Conservation (phyloP, 1,284 basidiomycete genomes). For the Termitomyces sp. region DNA sequence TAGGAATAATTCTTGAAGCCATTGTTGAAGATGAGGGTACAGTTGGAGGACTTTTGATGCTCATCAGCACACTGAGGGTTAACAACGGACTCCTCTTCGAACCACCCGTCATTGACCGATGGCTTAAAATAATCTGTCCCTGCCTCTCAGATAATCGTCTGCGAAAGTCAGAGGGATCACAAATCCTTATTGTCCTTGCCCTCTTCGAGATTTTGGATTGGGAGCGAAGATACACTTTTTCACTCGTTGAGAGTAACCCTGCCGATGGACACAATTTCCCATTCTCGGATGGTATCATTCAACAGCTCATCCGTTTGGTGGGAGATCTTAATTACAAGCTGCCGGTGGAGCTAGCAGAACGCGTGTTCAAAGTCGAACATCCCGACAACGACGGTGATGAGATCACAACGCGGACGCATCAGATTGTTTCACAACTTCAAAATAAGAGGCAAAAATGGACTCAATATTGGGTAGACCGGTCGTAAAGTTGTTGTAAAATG, state of each 20-base stretch:
- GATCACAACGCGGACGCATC: too few relatives aligned
- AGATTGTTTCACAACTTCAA: too few relatives aligned
- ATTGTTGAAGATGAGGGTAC: neutral
- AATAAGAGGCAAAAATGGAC: too few relatives aligned
- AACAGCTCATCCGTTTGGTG: neutral
- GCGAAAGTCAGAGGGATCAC: neutral
- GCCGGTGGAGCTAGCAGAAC: too few relatives aligned
- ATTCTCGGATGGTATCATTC: neutral
- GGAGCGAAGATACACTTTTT: neutral
- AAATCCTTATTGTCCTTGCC: neutral
- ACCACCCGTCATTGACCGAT: neutral
- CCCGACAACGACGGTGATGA: too few relatives aligned
- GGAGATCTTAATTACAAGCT: too few relatives aligned
- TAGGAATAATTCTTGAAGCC: neutral
- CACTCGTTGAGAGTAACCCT: too few relatives aligned
- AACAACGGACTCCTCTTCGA: neutral
- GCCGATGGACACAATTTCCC: neutral
- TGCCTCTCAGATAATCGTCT: neutral
- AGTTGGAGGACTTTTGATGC: neutral
- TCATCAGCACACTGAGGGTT: neutral
- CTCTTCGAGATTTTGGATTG: neutral
- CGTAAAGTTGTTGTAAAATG: too few relatives aligned
- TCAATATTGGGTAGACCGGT: too few relatives aligned
- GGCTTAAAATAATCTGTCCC: neutral
- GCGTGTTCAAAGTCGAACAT: too few relatives aligned